phyloP scores from a whole-genome alignment of 306 rosid genomes.

The Dalbergia cultrata region DNA sequence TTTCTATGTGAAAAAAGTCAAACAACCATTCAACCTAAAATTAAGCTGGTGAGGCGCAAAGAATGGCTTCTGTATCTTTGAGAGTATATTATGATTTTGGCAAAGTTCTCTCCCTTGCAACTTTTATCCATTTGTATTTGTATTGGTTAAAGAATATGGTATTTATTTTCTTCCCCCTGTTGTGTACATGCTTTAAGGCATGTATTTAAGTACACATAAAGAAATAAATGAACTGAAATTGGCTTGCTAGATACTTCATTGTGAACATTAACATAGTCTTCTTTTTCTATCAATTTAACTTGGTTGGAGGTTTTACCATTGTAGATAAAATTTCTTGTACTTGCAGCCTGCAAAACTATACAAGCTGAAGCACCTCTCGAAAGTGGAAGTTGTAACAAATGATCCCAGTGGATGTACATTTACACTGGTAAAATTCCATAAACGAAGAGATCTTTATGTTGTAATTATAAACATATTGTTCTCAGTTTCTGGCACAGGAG shows the following conservation, averaged over 20 bases:
- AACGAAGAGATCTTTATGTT: slow-evolving; percentile 16
- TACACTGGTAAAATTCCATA: slow-evolving; percentile 77
- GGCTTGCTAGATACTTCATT: slow-evolving; percentile 2
- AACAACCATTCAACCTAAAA: not conserved
- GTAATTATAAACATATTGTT: slow-evolving; percentile 22
- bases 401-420: slow-evolving; percentile 97
- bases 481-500: slow-evolving; percentile 22
- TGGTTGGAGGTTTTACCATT: slow-evolving; percentile 4
- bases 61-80: not conserved
- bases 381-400: slow-evolving; percentile 89
- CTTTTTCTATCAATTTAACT: not conserved
- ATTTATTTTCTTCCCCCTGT: not conserved
- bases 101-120: not conserved
- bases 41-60: not conserved
- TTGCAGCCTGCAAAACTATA: slow-evolving; percentile 93
- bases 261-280: not conserved
- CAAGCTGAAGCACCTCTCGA: slow-evolving; percentile 91
- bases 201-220: not conserved
- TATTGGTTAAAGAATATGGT: not conserved
- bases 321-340: slow-evolving; percentile 33
- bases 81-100: not conserved
- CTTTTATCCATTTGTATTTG: not conserved
- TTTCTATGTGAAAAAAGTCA: not conserved
- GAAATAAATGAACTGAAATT: slow-evolving; percentile 3
- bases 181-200: not conserved